phyloP scores from a whole-genome alignment of 768 basidiomycete species.

The Rickenella mellea region DNA sequence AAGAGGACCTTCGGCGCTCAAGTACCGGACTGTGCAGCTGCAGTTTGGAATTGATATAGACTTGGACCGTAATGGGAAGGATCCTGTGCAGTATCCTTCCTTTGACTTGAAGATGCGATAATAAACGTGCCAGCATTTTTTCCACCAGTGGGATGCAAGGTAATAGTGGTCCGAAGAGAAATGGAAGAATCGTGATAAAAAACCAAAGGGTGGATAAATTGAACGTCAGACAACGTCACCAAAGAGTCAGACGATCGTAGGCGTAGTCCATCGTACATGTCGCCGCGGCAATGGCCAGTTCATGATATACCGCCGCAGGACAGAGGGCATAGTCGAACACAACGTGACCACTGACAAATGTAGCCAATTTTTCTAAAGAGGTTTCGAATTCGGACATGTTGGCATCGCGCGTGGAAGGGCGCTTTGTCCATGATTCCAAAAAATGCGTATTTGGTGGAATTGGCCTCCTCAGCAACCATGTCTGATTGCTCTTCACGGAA shows the following conservation, averaged over 20 bases:
- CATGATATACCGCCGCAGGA: conserved; percentile 58
- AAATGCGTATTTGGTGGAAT: no score
- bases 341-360: conserved; percentile 45
- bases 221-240: conserved; percentile 25
- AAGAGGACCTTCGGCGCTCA: conserved; percentile 20
- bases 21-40: conserved; percentile 24
- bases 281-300: conserved; percentile 36
- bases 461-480: no score
- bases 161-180: conserved; percentile 28
- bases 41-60: conserved; percentile 29
- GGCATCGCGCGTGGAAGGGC: conserved; percentile 14
- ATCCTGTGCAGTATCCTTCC: conserved; percentile 25
- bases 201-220: conserved; percentile 48
- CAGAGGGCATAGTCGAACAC: conserved; percentile 49
- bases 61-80: conserved; percentile 27
- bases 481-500: conserved; percentile 19
- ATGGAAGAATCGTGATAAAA: conserved; percentile 23
- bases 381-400: conserved; percentile 44
- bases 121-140: conserved; percentile 29
- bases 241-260: not conserved
- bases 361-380: conserved; percentile 32
- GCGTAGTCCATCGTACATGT: not conserved
- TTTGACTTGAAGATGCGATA: conserved; percentile 30
- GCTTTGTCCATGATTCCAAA: conserved; percentile 2
- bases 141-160: conserved; percentile 21